Conservation (phyloP, 139 green algal species). For the Picochlorum sp. region DNA sequence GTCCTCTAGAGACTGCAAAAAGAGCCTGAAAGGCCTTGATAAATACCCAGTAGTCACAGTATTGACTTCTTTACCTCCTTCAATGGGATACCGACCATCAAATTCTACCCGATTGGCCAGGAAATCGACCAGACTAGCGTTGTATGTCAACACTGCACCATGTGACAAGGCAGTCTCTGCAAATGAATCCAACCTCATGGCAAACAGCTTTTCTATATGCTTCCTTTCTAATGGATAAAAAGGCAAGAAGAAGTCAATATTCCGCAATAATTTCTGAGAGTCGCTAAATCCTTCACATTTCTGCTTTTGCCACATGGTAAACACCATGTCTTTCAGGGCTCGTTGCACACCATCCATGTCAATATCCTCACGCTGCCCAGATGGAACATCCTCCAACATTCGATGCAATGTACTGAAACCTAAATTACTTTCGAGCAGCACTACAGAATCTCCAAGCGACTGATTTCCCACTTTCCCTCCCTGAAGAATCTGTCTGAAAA, state of each 20-base stretch:
- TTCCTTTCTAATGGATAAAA: slow-evolving; percentile 60
- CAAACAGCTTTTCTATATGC: slow-evolving; percentile 46
- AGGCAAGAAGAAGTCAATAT: slow-evolving; percentile 71
- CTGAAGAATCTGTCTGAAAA: slow-evolving; percentile 72
- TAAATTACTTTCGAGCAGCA: slow-evolving; percentile 84
- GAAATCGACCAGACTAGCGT: slow-evolving; percentile 43
- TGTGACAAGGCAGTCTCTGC: not conserved
- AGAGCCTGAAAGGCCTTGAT: slow-evolving; percentile 32
- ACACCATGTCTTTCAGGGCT: slow-evolving; percentile 64
- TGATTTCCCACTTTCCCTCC: slow-evolving; percentile 49
- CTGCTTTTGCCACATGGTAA: slow-evolving; percentile 43
- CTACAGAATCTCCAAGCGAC: slow-evolving; percentile 49
- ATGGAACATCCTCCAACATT: slow-evolving; percentile 28
- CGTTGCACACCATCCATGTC: slow-evolving; percentile 39
- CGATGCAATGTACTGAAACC: slow-evolving; percentile 67
- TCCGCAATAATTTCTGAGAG: slow-evolving; percentile 53
- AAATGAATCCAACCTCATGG: slow-evolving; percentile 24
- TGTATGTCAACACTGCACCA: slow-evolving; percentile 32
- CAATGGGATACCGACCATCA: slow-evolving; percentile 52
- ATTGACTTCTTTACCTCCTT: slow-evolving; percentile 59
- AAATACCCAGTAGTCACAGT: slow-evolving; percentile 47
- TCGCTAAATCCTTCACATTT: slow-evolving; percentile 58
- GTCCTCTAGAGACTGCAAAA: slow-evolving; percentile 7
- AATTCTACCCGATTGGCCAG: slow-evolving; percentile 53
- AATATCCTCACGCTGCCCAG: slow-evolving; percentile 23